A percentile compares a stretch with the other conserved stretches of the same genome.
phyloP scores from a whole-genome alignment of 2,329 filamentous ascomycete genomes.

The Trichoderma sp. region DNA sequence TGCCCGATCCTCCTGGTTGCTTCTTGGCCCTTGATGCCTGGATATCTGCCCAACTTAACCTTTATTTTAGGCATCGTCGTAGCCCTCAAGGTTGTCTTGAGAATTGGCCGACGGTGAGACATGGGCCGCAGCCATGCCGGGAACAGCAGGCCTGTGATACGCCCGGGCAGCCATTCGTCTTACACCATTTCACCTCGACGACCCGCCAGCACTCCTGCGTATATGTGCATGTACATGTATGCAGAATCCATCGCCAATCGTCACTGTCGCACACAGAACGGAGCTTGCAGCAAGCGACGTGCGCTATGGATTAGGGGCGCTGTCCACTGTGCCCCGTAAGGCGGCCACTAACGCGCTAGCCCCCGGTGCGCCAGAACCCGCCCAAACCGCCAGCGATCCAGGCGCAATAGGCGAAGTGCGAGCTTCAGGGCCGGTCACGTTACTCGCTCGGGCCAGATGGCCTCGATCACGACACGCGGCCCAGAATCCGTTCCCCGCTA shows the following conservation, averaged over 20 bases:
- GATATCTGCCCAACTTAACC: not conserved
- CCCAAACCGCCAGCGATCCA: not conserved
- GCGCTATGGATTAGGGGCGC: not conserved
- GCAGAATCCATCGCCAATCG: not conserved
- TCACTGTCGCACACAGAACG: not conserved
- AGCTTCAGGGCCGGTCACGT: conserved; percentile 3
- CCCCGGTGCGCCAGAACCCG: not conserved
- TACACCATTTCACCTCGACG: not conserved
- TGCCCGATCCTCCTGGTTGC: not conserved
- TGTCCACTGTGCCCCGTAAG: not conserved
- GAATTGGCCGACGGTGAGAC: conserved; percentile 12
- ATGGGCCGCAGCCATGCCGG: not conserved
- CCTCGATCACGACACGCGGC: not conserved
- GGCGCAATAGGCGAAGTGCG: conserved; percentile 4
- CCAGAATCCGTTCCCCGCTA: not conserved
- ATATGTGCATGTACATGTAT: not conserved
- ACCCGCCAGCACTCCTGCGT: not conserved
- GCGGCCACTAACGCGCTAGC: conserved; percentile 3
- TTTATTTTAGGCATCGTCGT: not conserved
- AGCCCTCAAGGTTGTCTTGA: not conserved
- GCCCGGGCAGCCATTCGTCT: not conserved
- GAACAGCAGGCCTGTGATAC: not conserved
- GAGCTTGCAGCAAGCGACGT: not conserved
- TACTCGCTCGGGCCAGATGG: not conserved
- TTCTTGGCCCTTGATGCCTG: not conserved